A percentile compares a stretch with the other conserved stretches of the same genome.
These are phyloP conservation scores for Botrytis elliptica DNA, from an alignment of 2,329 filamentous ascomycete genomes.

Conservation along the genomic window DNA sequence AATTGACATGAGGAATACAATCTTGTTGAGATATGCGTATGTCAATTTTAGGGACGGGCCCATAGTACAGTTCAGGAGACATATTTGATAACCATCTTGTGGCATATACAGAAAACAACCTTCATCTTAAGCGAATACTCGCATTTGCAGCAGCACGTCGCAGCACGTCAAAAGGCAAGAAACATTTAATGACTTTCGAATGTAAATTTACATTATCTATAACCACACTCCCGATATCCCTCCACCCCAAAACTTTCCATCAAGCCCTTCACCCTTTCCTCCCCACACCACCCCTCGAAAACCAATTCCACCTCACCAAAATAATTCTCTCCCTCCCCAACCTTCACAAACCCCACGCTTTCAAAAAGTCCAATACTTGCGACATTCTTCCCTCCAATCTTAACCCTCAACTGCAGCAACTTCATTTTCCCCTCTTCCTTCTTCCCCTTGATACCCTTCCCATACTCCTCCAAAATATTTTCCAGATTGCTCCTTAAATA, in stretches of 20 bases:
- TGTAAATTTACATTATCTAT: constrained; percentile 30
- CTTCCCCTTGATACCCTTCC: constrained; percentile 10
- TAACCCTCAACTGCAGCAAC: constrained; percentile 53
- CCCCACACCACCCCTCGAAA: constrained; percentile 36
- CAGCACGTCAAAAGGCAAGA: background rate
- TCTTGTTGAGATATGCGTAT: background rate
- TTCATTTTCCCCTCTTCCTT: constrained; percentile 25
- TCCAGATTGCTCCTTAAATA: constrained; percentile 60
- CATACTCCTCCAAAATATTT: constrained; percentile 58
- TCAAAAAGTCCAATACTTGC: constrained; percentile 61
- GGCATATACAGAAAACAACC: background rate
- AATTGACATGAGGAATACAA: too few species aligned
- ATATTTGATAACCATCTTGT: background rate
- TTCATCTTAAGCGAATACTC: background rate
- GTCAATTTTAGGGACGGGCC: background rate
- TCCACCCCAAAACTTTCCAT: constrained; percentile 39
- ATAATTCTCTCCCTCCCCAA: constrained; percentile 52
- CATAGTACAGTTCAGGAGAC: background rate
- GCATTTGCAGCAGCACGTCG: background rate
- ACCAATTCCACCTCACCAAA: constrained; percentile 66
- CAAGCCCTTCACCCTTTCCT: constrained; percentile 33
- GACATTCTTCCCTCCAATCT: constrained; percentile 57
- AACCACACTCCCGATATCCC: constrained; percentile 43
- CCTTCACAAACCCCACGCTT: constrained; percentile 54
- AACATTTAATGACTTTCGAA: background rate